These are phyloP conservation scores for Hexamita inflata DNA, from an alignment of 208 protist genomes.

Conservation along the genomic window DNA sequence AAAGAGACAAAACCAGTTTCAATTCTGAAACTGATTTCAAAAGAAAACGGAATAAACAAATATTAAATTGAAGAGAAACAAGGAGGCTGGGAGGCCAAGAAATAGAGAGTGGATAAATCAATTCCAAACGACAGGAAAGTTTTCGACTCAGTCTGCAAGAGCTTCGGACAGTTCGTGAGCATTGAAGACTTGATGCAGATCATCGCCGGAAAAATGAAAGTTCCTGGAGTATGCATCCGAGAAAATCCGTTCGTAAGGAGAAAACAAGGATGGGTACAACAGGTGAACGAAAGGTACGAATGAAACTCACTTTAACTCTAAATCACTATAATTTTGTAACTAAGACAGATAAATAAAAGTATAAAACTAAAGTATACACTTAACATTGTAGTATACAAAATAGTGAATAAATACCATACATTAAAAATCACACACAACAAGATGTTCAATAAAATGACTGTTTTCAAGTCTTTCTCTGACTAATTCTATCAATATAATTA, in stretches of 20 bases:
- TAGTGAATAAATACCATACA: too few relatives aligned
- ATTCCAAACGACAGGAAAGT: neutral
- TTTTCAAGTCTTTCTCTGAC: too few relatives aligned
- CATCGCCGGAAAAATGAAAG: neutral
- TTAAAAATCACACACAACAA: too few relatives aligned
- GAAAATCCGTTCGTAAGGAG: neutral
- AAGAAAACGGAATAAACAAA: neutral
- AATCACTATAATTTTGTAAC: too few relatives aligned
- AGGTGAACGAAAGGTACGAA: too few relatives aligned
- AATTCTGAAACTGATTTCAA: neutral
- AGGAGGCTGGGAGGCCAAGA: neutral
- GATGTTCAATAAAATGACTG: too few relatives aligned
- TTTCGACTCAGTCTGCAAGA: neutral
- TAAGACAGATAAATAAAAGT: too few relatives aligned
- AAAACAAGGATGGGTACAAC: neutral
- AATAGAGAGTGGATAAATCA: neutral
- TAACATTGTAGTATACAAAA: too few relatives aligned
- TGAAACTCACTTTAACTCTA: too few relatives aligned
- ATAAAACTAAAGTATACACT: too few relatives aligned
- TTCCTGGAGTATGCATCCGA: neutral
- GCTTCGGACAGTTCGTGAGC: neutral
- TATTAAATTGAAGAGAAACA: neutral
- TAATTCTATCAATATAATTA: too few relatives aligned
- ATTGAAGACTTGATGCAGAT: neutral
- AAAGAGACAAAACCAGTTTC: neutral